Conservation (phyloP, 2,329 filamentous ascomycete species). For the Scleromitrula shiraiana region DNA sequence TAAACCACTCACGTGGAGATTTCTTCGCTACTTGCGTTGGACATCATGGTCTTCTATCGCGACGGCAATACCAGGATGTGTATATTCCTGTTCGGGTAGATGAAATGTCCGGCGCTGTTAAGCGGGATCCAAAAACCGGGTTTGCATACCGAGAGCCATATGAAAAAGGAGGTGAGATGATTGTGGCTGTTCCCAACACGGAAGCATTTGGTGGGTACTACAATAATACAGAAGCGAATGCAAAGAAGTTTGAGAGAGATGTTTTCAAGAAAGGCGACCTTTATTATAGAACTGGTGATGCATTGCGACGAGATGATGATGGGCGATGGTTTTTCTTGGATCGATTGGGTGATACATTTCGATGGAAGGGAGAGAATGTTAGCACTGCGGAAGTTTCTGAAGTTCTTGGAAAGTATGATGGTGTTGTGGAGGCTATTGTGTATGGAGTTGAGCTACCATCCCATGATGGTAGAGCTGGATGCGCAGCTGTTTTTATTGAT, state of each 20-base stretch:
- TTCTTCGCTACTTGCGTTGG: constrained; percentile 59
- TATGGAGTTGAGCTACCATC: constrained; percentile 59
- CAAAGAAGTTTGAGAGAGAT: constrained; percentile 56
- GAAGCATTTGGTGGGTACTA: constrained; percentile 60
- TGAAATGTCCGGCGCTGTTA: constrained; percentile 57
- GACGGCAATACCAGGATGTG: constrained; percentile 43
- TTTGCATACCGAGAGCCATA: constrained; percentile 57
- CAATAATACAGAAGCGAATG: constrained; percentile 56
- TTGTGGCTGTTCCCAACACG: constrained; percentile 52
- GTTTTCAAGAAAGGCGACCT: constrained; percentile 60
- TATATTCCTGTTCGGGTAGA: constrained; percentile 64
- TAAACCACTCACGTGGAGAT: constrained; percentile 53
- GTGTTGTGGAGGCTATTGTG: constrained; percentile 58
- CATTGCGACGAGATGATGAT: constrained; percentile 51
- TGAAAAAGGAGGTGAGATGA: constrained; percentile 65
- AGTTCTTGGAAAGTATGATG: constrained; percentile 49
- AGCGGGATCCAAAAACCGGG: constrained; percentile 57
- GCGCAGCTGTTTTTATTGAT: constrained; percentile 53
- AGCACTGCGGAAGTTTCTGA: constrained; percentile 60
- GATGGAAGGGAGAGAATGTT: constrained; percentile 67
- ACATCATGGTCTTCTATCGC: constrained; percentile 58
- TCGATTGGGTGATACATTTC: constrained; percentile 63
- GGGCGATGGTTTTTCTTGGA: constrained; percentile 65
- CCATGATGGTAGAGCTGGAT: constrained; percentile 62
- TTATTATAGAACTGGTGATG: constrained; percentile 62